Evolutionary conservation across 2,329 filamentous ascomycete genomes (phyloP), one percentile per base, ranked within the genome.

Genomic region (Pleoardoris graminearum): DNA sequence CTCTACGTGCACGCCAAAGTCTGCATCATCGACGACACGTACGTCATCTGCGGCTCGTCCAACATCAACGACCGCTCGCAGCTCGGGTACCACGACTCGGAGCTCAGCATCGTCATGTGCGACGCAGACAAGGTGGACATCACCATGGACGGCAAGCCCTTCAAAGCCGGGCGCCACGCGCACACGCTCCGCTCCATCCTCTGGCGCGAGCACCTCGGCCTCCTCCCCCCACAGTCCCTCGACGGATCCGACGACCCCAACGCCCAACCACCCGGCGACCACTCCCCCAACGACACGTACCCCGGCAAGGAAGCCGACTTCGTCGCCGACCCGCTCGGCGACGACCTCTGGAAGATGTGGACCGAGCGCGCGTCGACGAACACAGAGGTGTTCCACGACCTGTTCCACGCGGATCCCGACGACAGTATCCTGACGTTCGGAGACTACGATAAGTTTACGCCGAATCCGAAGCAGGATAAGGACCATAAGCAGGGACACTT

Each of bases 1-100:
- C 82, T 97, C 1, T 99, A 99, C 71, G 87, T 97, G 42, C 94
- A 99, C 72, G 89, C 86, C 23, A 99, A 97, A 76, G 81, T 97
- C 48, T 82, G 94, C 60, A 93, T 97, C 61, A 88, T 88, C 1
- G 92, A 97, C 68, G 93, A 97, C 71, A 85, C 86, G 48, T 82
- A 91, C 42, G 91, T 89, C 1, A 85, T 97, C 48, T 94, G 91
- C 68, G 91, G 91, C 16, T 91, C 87, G 22, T 90, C 89, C 58
- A 97, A 97, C 73, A 81, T 97, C 64, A 97, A 97, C 71, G 93
- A 97, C 70, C 87, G 93, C 50, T 85, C 90, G 45, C 92, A 96
- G 73, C 77, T 94, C 4, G 93, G 93, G 12, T 84, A 87, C 62
- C 93, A 96, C 72, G 93, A 97, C 73, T 94, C 89, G 43, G 93